These are phyloP conservation scores for Ustilaginoidea virens DNA, from an alignment of 2,329 filamentous ascomycete species.

Conservation along the genomic window DNA sequence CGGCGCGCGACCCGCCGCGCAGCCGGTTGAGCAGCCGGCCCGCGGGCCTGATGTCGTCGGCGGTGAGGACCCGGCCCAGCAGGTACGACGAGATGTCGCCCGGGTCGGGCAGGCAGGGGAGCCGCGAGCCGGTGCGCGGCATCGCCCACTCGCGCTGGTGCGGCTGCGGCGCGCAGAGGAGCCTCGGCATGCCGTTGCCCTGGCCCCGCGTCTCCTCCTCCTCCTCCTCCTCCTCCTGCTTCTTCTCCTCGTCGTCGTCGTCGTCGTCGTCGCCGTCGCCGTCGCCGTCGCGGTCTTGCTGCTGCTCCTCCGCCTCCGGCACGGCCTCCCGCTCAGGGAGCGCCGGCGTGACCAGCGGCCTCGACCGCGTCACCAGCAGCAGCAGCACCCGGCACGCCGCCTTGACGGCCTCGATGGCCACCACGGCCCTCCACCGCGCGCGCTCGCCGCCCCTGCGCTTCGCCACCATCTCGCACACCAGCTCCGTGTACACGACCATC, in stretches of 20 bases:
- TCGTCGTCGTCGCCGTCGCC: constrained; percentile 8
- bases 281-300: too few species aligned
- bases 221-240: constrained; percentile 18
- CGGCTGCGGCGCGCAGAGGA: constrained; percentile 16
- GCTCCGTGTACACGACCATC: constrained; percentile 85
- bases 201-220: constrained; percentile 24
- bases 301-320: constrained; percentile 23
- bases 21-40: constrained; percentile 72
- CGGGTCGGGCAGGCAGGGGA: constrained; percentile 69
- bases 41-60: constrained; percentile 92
- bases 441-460: constrained; percentile 70
- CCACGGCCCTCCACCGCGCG: constrained; percentile 71
- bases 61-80: constrained; percentile 76
- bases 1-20: constrained; percentile 56
- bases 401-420: constrained; percentile 74
- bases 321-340: constrained; percentile 76
- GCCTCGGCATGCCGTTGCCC: constrained; percentile 8
- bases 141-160: constrained; percentile 62
- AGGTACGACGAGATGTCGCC: constrained; percentile 78
- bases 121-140: constrained; percentile 79
- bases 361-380: constrained; percentile 65
- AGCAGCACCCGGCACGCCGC: constrained; percentile 70
- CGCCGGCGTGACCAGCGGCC: constrained; percentile 69
- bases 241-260: constrained; percentile 25
- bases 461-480: constrained; percentile 95